A percentile compares a stretch with the other conserved stretches of the same genome.
These are phyloP conservation scores for Rhizopogon vesiculosus DNA, from an alignment of 768 basidiomycete genomes.

Conservation along the genomic window DNA sequence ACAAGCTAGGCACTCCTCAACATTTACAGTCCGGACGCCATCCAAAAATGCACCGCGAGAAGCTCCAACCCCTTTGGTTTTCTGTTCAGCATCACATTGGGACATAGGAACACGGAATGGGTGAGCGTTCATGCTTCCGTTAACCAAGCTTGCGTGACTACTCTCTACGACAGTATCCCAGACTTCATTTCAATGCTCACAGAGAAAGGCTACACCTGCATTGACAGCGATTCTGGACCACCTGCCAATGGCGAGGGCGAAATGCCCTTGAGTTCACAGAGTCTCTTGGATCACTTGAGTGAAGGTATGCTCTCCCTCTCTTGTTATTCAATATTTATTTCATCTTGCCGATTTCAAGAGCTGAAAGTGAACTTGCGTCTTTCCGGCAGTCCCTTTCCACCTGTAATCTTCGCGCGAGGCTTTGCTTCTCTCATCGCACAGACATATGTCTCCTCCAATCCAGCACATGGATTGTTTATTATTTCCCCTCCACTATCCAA, in stretches of 20 bases:
- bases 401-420: constrained; percentile 49
- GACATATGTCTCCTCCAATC: constrained; percentile 64
- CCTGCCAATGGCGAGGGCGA: constrained; percentile 6
- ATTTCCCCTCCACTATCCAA: constrained; percentile 50
- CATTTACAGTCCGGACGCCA: constrained; percentile 34
- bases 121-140: constrained; percentile 19
- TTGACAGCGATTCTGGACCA: constrained; percentile 37
- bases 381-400: constrained; percentile 48
- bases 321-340: background rate
- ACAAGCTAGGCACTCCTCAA: constrained; percentile 15
- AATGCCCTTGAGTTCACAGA: constrained; percentile 4
- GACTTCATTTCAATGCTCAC: constrained; percentile 35
- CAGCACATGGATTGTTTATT: constrained; percentile 58
- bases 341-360: constrained; percentile 24
- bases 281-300: constrained; percentile 35
- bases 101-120: constrained; percentile 33
- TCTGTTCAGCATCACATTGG: constrained; percentile 46
- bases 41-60: constrained; percentile 38
- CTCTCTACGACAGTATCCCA: constrained; percentile 25
- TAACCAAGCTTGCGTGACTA: background rate
- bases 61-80: constrained; percentile 49
- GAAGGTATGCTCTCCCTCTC: constrained; percentile 5
- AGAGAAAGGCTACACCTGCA: constrained; percentile 44
- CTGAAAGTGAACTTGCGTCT: constrained; percentile 38
- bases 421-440: constrained; percentile 54